Conservation (phyloP, 768 basidiomycete genomes). For the Mycena floridula region DNA sequence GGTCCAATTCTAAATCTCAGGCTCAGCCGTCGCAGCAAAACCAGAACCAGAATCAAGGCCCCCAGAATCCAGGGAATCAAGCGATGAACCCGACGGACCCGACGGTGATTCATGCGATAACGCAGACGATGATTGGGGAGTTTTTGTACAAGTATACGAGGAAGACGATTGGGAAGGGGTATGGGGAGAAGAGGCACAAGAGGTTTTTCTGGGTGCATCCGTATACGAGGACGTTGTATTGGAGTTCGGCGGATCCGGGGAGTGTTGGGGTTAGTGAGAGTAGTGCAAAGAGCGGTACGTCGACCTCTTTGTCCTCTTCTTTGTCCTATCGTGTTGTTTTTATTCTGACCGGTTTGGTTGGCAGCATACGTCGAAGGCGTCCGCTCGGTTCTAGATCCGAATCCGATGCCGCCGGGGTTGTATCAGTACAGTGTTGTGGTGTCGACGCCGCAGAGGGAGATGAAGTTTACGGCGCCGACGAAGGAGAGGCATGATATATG, state of each 20-base stretch:
- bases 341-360: no score
- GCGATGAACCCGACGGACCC: constrained; percentile 88
- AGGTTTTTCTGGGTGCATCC: constrained; percentile 99
- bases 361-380: constrained; percentile 92
- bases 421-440: constrained; percentile 91
- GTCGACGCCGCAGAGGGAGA: constrained; percentile 89
- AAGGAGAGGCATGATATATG: constrained; percentile 97
- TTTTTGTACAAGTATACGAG: constrained; percentile 98
- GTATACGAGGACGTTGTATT: constrained; percentile 96
- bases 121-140: constrained; percentile 99
- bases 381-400: constrained; percentile 86
- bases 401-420: constrained; percentile 92
- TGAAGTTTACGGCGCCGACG: constrained; percentile 96
- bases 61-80: no score
- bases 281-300: constrained; percentile 94
- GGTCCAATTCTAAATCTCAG: no score
- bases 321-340: constrained; percentile 6
- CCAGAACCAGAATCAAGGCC: neutral
- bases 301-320: no score
- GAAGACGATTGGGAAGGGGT: constrained; percentile 80
- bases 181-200: constrained; percentile 85
- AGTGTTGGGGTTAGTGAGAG: constrained; percentile 83
- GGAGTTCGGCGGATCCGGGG: constrained; percentile 95
- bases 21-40: no score
- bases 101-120: constrained; percentile 89